Evolutionary conservation across 805 yeast species (phyloP), one percentile per base, ranked within the genome.

Genomic region (Ogataea allantospora): DNA sequence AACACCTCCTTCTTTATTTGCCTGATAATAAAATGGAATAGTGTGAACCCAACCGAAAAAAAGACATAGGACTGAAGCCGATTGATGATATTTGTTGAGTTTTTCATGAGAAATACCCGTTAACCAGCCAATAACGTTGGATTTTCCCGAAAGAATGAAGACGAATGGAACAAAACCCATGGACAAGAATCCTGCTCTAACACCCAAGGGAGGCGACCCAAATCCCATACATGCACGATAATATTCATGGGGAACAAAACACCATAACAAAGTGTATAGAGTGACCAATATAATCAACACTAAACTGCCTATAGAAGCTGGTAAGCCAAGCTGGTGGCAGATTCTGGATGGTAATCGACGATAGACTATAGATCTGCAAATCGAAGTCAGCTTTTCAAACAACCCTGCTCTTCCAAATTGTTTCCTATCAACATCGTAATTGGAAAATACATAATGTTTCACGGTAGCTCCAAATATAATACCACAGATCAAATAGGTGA

Each of bases 151-250:
- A 39, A 76, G 50, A 3, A 74, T 59, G 37, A 68, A 66, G 25
- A 75, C 54, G 48, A 74, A 71, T 0, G 82, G 81, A 6, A 72
- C 63, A 30, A 75, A 55, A 0, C 77, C 76, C 21, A 67, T 58
- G 1, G 75, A 67, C 68, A 71, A 67, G 19, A 73, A 43, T 2
- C 80, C 81, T 1, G 80, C 62, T 32, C 82, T 55, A 1, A 73
- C 69, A 0, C 77, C 78, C 23, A 77, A 42, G 7, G 81, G 82
- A n/a, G 81, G 78, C 3, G 78, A 64, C 2, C 82, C 83, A 54
- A 75, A 76, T 0, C 76, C 77, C 4, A 57, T 23, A 51, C 83
- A 77, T 0, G 58, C 74, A 39, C 80, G 57, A 44, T 71, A 71
- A 67, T 71, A 75, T 32, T 66, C 65, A 35, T 69, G 74, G 6